A percentile compares a stretch with the other conserved stretches of the same genome.
Conservation (phyloP, 768 basidiomycete species). For the Mycena amicta region DNA sequence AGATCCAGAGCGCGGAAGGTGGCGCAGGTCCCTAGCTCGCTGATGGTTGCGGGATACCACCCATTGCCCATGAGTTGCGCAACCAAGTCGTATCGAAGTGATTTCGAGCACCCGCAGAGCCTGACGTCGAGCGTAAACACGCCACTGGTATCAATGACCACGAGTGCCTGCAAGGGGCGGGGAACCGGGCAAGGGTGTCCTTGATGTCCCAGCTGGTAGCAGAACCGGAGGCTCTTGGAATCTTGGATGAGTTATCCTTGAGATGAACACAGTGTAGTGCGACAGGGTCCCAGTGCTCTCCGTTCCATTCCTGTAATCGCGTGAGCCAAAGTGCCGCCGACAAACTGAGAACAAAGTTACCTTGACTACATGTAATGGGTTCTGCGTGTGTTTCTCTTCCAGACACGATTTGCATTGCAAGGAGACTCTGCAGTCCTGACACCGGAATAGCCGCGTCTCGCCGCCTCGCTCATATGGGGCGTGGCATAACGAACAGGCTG, state of each 20-base stretch:
- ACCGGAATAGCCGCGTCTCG: too few relatives aligned
- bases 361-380: neutral
- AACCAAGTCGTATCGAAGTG: neutral
- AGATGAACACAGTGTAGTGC: too few relatives aligned
- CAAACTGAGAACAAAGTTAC: neutral
- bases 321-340: too few relatives aligned
- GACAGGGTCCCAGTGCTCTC: neutral
- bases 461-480: too few relatives aligned
- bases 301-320: conserved; percentile 10
- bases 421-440: neutral
- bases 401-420: neutral
- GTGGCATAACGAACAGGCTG: too few relatives aligned
- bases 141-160: neutral
- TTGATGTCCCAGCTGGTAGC: too few relatives aligned
- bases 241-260: neutral
- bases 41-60: too few relatives aligned
- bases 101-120: conserved; percentile 2
- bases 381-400: too few relatives aligned
- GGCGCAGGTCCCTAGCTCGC: too few relatives aligned
- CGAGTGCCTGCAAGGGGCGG: neutral
- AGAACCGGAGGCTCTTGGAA: too few relatives aligned
- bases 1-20: too few relatives aligned
- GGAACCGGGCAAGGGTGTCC: neutral
- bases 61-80: conserved; percentile 6
- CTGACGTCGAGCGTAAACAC: conserved; percentile 1